A percentile compares a stretch with the other conserved stretches of the same genome.
Conservation (phyloP, 495 filamentous ascomycete species). For the Xylaria venustula region DNA sequence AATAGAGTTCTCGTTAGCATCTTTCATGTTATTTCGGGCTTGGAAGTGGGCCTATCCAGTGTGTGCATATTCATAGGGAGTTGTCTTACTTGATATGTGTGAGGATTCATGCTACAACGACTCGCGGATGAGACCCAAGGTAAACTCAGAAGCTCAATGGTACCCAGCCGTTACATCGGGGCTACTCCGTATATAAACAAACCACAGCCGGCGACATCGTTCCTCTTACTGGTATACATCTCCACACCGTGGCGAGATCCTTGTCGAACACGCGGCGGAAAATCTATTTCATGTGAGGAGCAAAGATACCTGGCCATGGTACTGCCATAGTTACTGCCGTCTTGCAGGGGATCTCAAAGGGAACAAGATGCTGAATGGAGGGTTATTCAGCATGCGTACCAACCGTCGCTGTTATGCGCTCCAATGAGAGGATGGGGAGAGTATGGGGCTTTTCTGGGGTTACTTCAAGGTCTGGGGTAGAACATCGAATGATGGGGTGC, state of each 20-base stretch:
- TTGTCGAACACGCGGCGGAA: not conserved
- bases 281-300: not conserved
- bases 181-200: too few relatives aligned
- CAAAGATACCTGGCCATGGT: not conserved
- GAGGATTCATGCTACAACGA: slow-evolving; percentile 25
- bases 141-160: not conserved
- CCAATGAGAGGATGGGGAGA: not conserved
- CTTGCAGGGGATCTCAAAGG: not conserved
- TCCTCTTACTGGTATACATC: not conserved
- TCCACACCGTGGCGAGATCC: not conserved
- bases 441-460: not conserved
- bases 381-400: slow-evolving; percentile 2
- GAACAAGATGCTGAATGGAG: slow-evolving; percentile 9
- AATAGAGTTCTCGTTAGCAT: not conserved
- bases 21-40: too few relatives aligned
- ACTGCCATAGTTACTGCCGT: too few relatives aligned
- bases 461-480: not conserved
- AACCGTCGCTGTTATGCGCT: slow-evolving; percentile 1
- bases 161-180: not conserved
- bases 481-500: slow-evolving; percentile 2
- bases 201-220: not conserved
- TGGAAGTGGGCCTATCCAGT: too few relatives aligned
- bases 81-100: slow-evolving; percentile 30
- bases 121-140: not conserved
- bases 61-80: not conserved